phyloP scores from a whole-genome alignment of 1,139 yeast genomes.

The Suhomyces panamericanus region DNA sequence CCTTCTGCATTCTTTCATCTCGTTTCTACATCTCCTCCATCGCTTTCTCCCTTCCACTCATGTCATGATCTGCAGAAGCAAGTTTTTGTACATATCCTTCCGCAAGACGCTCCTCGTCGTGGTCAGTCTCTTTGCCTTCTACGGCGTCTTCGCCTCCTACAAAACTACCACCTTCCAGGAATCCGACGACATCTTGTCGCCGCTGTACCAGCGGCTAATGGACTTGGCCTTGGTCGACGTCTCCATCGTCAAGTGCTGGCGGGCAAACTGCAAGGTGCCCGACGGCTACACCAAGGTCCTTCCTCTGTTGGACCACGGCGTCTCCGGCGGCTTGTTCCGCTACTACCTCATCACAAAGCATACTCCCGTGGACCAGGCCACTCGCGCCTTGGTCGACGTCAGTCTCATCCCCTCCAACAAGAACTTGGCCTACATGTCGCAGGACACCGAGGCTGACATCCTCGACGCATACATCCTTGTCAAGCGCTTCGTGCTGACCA shows the following conservation, averaged over 20 bases:
- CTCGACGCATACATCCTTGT: conserved; percentile 9
- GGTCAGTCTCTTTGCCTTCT: background rate
- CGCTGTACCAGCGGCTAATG: conserved; percentile 2
- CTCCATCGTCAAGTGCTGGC: conserved; percentile 15
- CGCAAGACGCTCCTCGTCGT: conserved; percentile 7
- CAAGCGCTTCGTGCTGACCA: conserved; percentile 12
- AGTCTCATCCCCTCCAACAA: conserved; percentile 7
- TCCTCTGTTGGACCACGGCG: conserved; percentile 15
- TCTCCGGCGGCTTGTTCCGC: conserved; percentile 11
- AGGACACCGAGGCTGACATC: conserved; percentile 5
- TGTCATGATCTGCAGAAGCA: conserved; percentile 7
- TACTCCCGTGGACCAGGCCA: conserved; percentile 13
- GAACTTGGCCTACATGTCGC: background rate
- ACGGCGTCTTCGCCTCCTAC: background rate
- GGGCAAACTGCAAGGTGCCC: conserved; percentile 14
- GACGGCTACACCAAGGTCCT: conserved; percentile 15
- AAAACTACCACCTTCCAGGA: background rate
- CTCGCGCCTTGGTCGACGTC: conserved; percentile 18
- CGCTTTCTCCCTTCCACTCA: background rate
- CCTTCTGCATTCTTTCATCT: too few species aligned
- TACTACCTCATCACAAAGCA: conserved; percentile 18
- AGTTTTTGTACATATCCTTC: conserved; percentile 6
- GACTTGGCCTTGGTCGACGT: conserved; percentile 14
- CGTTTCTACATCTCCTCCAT: background rate
- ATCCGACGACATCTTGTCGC: background rate